These are phyloP conservation scores for Didymosphaeria variabile DNA, from an alignment of 2,329 filamentous ascomycete species.

Conservation along the genomic window DNA sequence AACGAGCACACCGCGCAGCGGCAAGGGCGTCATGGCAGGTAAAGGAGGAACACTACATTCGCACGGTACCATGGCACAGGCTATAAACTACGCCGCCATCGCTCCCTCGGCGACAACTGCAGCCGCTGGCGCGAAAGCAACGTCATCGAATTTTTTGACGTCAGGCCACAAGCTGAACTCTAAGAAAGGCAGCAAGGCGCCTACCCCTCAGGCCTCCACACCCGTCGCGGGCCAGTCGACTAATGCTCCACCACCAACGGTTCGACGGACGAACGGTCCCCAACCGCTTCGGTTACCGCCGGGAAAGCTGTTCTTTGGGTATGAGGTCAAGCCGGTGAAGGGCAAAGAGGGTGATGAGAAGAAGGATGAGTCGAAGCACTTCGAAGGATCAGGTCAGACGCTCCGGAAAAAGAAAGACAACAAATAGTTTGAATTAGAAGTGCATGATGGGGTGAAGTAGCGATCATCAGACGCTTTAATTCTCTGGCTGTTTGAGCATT, in stretches of 20 bases:
- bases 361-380: slow-evolving; percentile 71
- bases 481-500: slow-evolving; percentile 9
- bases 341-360: slow-evolving; percentile 74
- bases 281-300: slow-evolving; percentile 84
- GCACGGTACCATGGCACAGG: slow-evolving; percentile 93
- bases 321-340: slow-evolving; percentile 88
- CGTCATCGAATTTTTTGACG: slow-evolving; percentile 79
- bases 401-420: slow-evolving; percentile 76
- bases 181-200: slow-evolving; percentile 81
- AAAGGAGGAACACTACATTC: slow-evolving; percentile 78
- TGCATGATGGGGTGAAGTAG: neutral
- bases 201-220: slow-evolving; percentile 67
- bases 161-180: slow-evolving; percentile 82
- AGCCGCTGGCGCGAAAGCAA: slow-evolving; percentile 68
- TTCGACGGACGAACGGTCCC: slow-evolving; percentile 74
- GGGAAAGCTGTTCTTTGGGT: slow-evolving; percentile 96
- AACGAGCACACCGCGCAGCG: slow-evolving; percentile 84
- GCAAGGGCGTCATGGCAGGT: slow-evolving; percentile 68
- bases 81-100: slow-evolving; percentile 96
- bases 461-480: no score
- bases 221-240: slow-evolving; percentile 68
- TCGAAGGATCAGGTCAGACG: slow-evolving; percentile 86
- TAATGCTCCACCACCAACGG: slow-evolving; percentile 51
- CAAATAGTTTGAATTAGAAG: slow-evolving; percentile 33
- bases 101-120: slow-evolving; percentile 77